Evolutionary conservation across 345 rosid genomes (phyloP), one percentile per base, ranked within the genome.

Genomic region (Linum usitatissimum): DNA sequence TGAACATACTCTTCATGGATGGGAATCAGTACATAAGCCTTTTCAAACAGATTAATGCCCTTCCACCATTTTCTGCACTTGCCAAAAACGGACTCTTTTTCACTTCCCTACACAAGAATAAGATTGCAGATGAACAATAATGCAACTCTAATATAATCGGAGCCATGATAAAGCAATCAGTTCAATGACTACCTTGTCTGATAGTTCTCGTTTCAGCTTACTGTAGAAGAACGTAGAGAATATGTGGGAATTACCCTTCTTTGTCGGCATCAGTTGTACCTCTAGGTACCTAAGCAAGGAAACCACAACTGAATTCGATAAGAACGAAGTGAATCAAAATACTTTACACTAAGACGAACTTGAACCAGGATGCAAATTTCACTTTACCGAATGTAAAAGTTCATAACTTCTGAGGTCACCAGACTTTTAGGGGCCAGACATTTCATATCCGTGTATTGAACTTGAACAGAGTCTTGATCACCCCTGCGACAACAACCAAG

Each of bases 11-110:
- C 88, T 48, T 93, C 90, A 45, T 93, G 95, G 62, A 93, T 86
- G 45, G 99, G 99, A 71, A 93, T 83, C 64, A 93, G 70, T 57
- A 93, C 61, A 70, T 93, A 93, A 12, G 97, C 86, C 77, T 90
- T 93, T 63, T 83, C 83, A 70, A 93, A 93, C 55, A 93, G 71
- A 78, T 87, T 81, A 65, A 80, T 79, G 63, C 91, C 97, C 76
- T 77, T 87, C 99, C 96, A 93, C 99, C 99, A 93, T 73, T 96
- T 90, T 78, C 99, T 79, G 77, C 90, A 84, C 83, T 76, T 93
- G 55, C 72, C 65, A 78, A 87, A 90, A 70, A 60, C 68, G 49
- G 85, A 69, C 67, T 77, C 84, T 71, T 81, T 86, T 80, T 79
- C 83, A 55, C 56, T 61, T 7, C 70, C 73, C 77, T 73, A 23